These are phyloP conservation scores for Carex scoparia DNA, from an alignment of 176 grass and related monocot genomes.

Conservation along the genomic window DNA sequence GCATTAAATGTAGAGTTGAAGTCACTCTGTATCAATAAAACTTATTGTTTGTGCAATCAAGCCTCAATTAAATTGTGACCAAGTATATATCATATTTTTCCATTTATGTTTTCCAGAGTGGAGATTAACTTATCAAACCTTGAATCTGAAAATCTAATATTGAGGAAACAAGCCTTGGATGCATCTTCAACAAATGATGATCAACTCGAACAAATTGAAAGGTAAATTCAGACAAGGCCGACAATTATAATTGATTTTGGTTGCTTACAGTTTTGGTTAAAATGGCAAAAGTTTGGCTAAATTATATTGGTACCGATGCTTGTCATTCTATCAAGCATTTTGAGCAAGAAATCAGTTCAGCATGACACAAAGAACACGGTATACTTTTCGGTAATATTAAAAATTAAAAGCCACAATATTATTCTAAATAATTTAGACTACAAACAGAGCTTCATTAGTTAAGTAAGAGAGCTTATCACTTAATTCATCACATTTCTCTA, in stretches of 20 bases:
- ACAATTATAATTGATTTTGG: background rate
- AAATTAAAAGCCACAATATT: background rate
- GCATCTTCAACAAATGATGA: constrained; percentile 63
- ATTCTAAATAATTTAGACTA: background rate
- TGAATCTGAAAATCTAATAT: constrained; percentile 79
- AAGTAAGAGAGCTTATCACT: background rate
- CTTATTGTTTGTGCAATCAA: background rate
- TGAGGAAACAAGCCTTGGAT: constrained; percentile 66
- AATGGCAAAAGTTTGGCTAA: background rate
- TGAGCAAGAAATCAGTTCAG: background rate
- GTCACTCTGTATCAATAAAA: background rate
- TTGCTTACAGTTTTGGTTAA: background rate
- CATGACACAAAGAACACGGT: background rate
- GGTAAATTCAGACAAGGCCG: constrained; percentile 25
- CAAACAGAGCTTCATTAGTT: background rate
- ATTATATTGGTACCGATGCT: background rate
- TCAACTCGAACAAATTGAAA: constrained; percentile 59
- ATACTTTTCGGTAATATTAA: background rate
- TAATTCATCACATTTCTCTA: background rate
- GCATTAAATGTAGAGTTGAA: background rate
- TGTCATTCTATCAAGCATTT: background rate
- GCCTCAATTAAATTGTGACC: constrained; percentile 3
- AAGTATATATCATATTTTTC: background rate
- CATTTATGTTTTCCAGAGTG: constrained; percentile 46
- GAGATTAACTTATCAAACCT: constrained; percentile 62